Conservation (phyloP, 352 stramenopile genomes). For the Pythium rishiriense region DNA sequence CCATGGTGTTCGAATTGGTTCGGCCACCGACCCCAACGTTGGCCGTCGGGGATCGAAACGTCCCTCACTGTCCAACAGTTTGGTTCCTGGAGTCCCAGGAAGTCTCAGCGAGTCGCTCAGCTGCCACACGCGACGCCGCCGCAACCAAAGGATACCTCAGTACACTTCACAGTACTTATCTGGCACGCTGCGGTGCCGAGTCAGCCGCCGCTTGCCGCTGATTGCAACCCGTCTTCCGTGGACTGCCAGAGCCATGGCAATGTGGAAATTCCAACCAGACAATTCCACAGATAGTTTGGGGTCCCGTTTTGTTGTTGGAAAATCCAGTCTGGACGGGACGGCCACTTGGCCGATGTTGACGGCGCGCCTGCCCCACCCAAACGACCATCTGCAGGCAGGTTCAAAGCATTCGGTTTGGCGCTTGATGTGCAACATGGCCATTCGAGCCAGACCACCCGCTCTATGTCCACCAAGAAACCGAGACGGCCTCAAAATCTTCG, state of each 20-base stretch:
- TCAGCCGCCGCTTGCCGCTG: neutral
- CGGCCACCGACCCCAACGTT: neutral
- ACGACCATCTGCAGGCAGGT: neutral
- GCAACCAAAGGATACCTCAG: neutral
- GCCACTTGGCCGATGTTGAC: neutral
- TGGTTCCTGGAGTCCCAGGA: neutral
- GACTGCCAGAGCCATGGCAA: neutral
- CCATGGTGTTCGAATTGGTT: neutral
- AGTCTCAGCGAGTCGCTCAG: neutral
- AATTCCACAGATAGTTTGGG: too few species aligned
- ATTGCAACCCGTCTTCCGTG: too few species aligned
- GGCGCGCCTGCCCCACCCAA: neutral
- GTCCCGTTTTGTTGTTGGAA: too few species aligned
- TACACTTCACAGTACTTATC: too few species aligned
- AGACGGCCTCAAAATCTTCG: too few species aligned
- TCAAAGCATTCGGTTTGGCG: neutral
- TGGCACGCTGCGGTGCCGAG: neutral
- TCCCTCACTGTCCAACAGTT: neutral
- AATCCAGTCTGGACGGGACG: too few species aligned
- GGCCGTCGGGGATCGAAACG: neutral
- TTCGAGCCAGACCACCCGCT: neutral
- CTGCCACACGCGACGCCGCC: neutral
- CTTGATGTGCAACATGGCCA: neutral
- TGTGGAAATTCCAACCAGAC: neutral
- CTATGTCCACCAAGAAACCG: neutral